Evolutionary conservation across 139 green algal species (phyloP), one percentile per base, ranked within the genome.

Genomic region (Haematococcus sp.): DNA sequence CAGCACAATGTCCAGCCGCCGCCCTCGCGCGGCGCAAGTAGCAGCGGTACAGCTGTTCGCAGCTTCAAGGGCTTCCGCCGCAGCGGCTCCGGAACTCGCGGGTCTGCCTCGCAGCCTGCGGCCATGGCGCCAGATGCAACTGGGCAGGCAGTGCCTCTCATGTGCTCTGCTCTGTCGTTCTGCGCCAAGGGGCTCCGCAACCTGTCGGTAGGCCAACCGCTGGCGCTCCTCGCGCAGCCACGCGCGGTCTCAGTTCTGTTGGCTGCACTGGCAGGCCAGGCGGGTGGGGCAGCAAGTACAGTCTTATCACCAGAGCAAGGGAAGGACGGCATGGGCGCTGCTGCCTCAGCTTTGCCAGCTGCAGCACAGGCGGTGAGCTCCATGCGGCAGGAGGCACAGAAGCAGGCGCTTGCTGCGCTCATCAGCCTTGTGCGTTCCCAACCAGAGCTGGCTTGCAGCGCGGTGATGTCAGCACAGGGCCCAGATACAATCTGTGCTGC

Each of bases 351-450:
- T 11, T 11, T 11, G 40, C 7, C 40, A 7, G 40, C 40, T 19
- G 40, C 40, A 19, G 40, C 40, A 19, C 40, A 49, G 40, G 40
- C 40, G 11, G 7, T 7, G 40, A 11, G 11, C 7, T 49, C 40
- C 7, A 49, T 49, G 40, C 40, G 40, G 40, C 40, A 49, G 40
- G 58, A 34, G 23, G 58, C 30, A 9, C 58, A 65, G 58, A 28
- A 30, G 23, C 58, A 65, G 58, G 28, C n/a, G 9, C 58, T 65
- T 3, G 30, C 58, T 11, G 58, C 58, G 9, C 58, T 65, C 58
- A 65, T 65, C 58, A 65, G 58, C 58, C 25, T 65, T 19, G 30
- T 30, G 11, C 58, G 58, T n/a, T 65, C 58, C 11, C n/a, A 65
- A n/a, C 58, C 58, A 16, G 25, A 28, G 11, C n/a, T 30, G 23